Evolutionary conservation across 257 asterid genomes (phyloP), one percentile per base, ranked within the genome.

Genomic region (Osmanthus fragrans): DNA sequence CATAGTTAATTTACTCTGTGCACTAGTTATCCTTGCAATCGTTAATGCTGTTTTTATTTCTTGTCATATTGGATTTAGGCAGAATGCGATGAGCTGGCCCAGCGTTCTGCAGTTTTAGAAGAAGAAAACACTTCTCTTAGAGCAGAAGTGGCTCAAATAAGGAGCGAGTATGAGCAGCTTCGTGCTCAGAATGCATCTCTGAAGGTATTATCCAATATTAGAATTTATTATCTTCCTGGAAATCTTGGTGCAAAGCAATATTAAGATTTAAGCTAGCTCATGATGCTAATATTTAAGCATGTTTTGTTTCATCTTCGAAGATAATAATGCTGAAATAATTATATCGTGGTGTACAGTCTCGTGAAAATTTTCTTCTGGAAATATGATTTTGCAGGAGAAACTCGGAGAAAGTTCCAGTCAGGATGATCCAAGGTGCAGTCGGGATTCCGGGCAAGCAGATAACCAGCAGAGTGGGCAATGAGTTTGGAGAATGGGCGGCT

Each of bases 71-170:
- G 75, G 74, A 74, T 77, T 79, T 88, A 96, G 99, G 97, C 95
- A 60, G 99, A 96, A 88, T 96, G 97, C 33, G 99, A 94, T 85
- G 98, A 96, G 80, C 84, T 96, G 80, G 96, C 92, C 70, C 94
- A 89, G 81, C 95, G 93, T 74, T 91, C 99, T 79, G 98, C 92
- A 40, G 73, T 74, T 73, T 84, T 96, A 77, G 86, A 87, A 68
- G 97, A 89, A 81, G 98, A 96, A 83, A 96, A 96, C 84, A 82
- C 92, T 16, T 83, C 94, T 65, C 98, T 96, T 78, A 87, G 90
- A 86, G 92, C 94, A 68, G 97, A 93, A 83, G 68, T 90, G 81
- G 87, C 85, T 78, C 98, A 86, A 71, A 79, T 93, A 77, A 88
- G 88, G 88, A 88, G 89, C 27, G 92, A 90, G 58, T 87, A 88